These are phyloP conservation scores for Macaranga tanarius DNA, from an alignment of 441 rosid genomes.

Conservation along the genomic window DNA sequence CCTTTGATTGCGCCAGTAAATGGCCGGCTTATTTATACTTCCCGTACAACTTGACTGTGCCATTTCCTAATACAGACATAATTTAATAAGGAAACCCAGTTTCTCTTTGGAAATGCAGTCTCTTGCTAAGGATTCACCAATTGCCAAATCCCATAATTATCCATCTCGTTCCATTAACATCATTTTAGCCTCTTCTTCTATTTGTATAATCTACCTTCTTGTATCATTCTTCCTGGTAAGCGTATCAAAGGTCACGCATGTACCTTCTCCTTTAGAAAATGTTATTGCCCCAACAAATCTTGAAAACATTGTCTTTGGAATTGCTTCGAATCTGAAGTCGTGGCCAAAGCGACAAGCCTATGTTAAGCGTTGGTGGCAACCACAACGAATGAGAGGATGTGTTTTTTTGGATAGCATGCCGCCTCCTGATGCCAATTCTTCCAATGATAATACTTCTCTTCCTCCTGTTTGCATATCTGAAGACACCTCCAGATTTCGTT, in stretches of 20 bases:
- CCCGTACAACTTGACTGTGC: neutral
- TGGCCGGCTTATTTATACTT: neutral
- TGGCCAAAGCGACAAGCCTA: conserved; percentile 64
- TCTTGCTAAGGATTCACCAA: conserved; percentile 12
- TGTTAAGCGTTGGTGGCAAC: conserved; percentile 80
- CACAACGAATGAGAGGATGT: conserved; percentile 70
- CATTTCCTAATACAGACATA: neutral
- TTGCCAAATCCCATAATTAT: conserved; percentile 32
- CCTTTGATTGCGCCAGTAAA: conserved; percentile 31
- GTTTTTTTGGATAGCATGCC: conserved; percentile 61
- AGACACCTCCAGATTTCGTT: conserved; percentile 73
- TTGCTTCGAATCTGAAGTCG: conserved; percentile 53
- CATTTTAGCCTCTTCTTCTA: conserved; percentile 38
- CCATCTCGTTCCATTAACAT: conserved; percentile 39
- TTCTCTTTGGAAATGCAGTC: conserved; percentile 32
- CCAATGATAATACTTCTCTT: conserved; percentile 29
- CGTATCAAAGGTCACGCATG: conserved; percentile 29
- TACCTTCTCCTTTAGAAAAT: conserved; percentile 28
- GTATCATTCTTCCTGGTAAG: conserved; percentile 40
- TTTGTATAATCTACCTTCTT: conserved; percentile 46
- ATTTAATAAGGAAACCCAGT: neutral
- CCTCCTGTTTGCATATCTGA: conserved; percentile 70
- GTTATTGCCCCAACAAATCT: conserved; percentile 36
- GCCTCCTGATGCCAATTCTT: conserved; percentile 27
- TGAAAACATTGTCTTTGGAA: conserved; percentile 68